A percentile compares a stretch with the other conserved stretches of the same genome.
Evolutionary conservation across 495 filamentous ascomycete species (phyloP).

Genomic region (Hypomontagnella monticulosa): DNA sequence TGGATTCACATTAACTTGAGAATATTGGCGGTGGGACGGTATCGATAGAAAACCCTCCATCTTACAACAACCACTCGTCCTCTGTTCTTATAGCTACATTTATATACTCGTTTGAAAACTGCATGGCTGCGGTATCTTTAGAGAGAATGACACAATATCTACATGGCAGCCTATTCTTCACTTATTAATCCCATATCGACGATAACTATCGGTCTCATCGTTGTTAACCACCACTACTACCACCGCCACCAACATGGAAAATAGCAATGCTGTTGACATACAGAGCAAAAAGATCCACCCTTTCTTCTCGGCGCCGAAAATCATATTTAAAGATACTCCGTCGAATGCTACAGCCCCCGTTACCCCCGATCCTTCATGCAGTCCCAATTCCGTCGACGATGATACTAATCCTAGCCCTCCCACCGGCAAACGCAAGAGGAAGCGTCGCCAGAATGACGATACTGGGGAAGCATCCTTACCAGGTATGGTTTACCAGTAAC

Average conservation of each 20-base stretch:
- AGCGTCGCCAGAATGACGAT: slow-evolving; percentile 29
- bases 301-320: slow-evolving; percentile 49
- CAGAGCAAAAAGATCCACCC: slow-evolving; percentile 50
- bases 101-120: background rate
- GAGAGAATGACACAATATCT: background rate
- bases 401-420: slow-evolving; percentile 13
- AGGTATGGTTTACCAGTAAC: slow-evolving; percentile 3
- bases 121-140: no score
- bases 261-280: slow-evolving; percentile 13
- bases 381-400: slow-evolving; percentile 26
- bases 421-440: slow-evolving; percentile 28
- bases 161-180: background rate
- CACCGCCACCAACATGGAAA: slow-evolving; percentile 31
- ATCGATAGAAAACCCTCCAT: background rate
- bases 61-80: background rate
- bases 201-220: background rate
- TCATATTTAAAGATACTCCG: slow-evolving; percentile 14
- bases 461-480: background rate
- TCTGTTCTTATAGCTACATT: background rate
- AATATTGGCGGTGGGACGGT: background rate
- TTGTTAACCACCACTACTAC: background rate
- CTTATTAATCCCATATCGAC: slow-evolving; percentile 3
- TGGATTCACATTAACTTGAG: background rate
- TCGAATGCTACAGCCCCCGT: slow-evolving; percentile 25
- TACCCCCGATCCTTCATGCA: slow-evolving; percentile 39